Evolutionary conservation across 768 basidiomycete species (phyloP).

Genomic region (Trametes cingulata): DNA sequence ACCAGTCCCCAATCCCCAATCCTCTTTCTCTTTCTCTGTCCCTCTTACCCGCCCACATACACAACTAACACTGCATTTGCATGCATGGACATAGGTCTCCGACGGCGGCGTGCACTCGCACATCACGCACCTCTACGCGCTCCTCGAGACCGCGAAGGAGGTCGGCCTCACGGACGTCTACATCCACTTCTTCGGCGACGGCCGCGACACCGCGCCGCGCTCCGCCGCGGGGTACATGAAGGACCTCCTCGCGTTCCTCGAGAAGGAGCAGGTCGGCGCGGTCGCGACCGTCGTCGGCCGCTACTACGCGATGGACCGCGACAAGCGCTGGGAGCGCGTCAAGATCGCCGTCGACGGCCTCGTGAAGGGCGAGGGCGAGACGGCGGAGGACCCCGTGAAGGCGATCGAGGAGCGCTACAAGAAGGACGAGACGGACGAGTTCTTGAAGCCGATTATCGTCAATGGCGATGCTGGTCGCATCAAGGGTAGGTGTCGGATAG

Average conservation of each 20-base stretch:
- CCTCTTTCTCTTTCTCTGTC: no score
- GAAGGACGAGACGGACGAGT: conserved; percentile 91
- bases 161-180: conserved; percentile 82
- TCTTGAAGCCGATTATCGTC: conserved; percentile 91
- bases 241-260: conserved; percentile 74
- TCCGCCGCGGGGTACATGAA: conserved; percentile 78
- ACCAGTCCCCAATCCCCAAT: conserved; percentile 9
- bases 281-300: conserved; percentile 84
- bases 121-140: conserved; percentile 85
- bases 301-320: conserved; percentile 97
- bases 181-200: conserved; percentile 93
- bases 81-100: conserved; percentile 57
- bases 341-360: conserved; percentile 89
- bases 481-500: conserved; percentile 53
- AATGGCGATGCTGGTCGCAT: conserved; percentile 78
- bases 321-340: conserved; percentile 94
- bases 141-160: conserved; percentile 89
- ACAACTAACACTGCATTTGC: no score
- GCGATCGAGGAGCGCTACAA: conserved; percentile 74
- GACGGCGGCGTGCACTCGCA: conserved; percentile 98
- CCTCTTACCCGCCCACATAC: not conserved
- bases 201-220: conserved; percentile 89
- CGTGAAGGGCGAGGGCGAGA: conserved; percentile 67
- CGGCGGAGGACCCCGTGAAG: conserved; percentile 58
- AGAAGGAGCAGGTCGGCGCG: conserved; percentile 76